Base-by-base conservation (phyloP, 2,329 filamentous ascomycete species). In the Sarocladium strictum region DNA sequence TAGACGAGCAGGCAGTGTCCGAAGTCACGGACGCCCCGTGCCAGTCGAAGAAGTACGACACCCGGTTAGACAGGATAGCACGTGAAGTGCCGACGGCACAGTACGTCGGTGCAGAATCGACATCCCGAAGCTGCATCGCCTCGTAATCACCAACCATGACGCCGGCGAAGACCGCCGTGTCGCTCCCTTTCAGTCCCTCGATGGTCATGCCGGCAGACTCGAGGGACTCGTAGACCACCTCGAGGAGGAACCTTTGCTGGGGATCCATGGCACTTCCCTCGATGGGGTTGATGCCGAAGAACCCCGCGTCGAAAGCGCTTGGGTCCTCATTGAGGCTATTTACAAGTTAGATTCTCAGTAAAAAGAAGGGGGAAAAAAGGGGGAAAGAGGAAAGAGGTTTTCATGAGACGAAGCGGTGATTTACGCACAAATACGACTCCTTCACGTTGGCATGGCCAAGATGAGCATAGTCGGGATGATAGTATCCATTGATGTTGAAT, bases 161-260 rank as follows among this genome's bases (percentile, higher is more conserved):
- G 12, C 43, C 43, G 3, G 21, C 24, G 43, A 12, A 47, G 14
- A 47, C 43, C 4, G 23, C 43, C 3, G 43, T 47, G 49, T 76
- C 68, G 40, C 67, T 73, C 3, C 73, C 74, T 14, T 73, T 68
- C 3, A 78, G 60, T 6, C 72, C 69, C 53, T 77, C 69, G 21
- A 70, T 69, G 1, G 68, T 67, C 17, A 77, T 69, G 1, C 76
- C 76, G 51, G 75, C 75, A 57, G 74, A 78, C 56, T 80, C 77
- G 1, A 79, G 65, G 19, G 76, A 74, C 57, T 80, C 77, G 38
- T 78, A 79, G 2, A 72, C 74, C 6, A 72, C 66, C 56, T 81
- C 78, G 1, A 81, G 70, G 1, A 79, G 65, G 21, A 79, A 66
- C n/a, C 78, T 66, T 58, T 79, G 76, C 55, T 79, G 76, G 6